Evolutionary conservation across 164 flowering plant species (phyloP), one percentile per base, ranked within the genome.

Genomic region (Vitis riparia): DNA sequence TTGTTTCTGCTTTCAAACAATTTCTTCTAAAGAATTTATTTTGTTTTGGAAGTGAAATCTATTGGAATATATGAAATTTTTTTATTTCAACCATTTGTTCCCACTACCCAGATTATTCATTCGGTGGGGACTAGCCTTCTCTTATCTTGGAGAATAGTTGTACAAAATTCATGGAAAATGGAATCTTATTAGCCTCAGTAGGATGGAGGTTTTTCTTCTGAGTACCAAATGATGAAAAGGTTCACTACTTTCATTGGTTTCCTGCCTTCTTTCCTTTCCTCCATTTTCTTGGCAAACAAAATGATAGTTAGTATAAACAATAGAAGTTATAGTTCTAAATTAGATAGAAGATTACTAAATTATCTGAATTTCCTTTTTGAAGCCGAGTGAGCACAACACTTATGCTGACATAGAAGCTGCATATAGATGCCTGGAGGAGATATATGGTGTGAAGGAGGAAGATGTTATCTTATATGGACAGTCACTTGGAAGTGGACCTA

Each of bases 401-500:
- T 91, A 89, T 79, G 87, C 88, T 8, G 98, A 93, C 75, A 86
- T 93, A 68, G 98, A 93, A 78, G 93, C 98, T 55, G 94, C 84
- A 11, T 93, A 85, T 82, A 85, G 80, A 76, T 93, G 92, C 78
- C 91, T 91, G 61, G 78, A 73, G 66, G 91, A 91, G 68, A 80
- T 19, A 17, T 91, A 91, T 71, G 94, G 90, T 32, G 86, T 80
- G n/a, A 88, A 85, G 78, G 94, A 91, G 74, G 93, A 93, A 77
- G 89, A 89, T 71, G 67, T 89, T 58, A 83, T 93, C 67, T 77
- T 93, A 57, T 93, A 93, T 55, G 98, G 98, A 47, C 98, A 93
- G 63, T 93, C 98, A 4, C 94, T 93, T 73, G 98, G 97, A 7
- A 91, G 97, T 76, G 98, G 98, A 29, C 98, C 98, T 3, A 91